Evolutionary conservation across 805 yeast genomes (phyloP).

Genomic region (Teunomyces cretensis): DNA sequence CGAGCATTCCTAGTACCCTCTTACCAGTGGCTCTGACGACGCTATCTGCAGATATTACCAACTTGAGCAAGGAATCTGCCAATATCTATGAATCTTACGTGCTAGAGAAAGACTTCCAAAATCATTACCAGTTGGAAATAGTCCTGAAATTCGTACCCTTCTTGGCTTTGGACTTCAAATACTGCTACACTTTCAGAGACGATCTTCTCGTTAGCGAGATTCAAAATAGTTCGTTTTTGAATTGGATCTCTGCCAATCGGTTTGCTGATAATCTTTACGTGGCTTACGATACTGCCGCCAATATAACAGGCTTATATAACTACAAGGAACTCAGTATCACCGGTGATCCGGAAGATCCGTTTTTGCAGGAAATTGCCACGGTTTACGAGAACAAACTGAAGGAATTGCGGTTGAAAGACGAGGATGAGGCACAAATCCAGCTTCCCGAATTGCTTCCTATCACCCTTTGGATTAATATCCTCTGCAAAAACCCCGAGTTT

Average conservation of each 20-base stretch:
- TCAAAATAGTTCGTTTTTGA: conserved; percentile 28
- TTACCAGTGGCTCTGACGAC: conserved; percentile 18
- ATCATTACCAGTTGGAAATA: conserved; percentile 8
- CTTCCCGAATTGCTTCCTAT: conserved; percentile 20
- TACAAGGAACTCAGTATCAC: conserved; percentile 11
- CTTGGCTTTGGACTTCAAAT: conserved; percentile 22
- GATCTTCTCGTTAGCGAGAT: conserved; percentile 19
- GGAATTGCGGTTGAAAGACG: conserved; percentile 6
- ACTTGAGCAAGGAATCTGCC: conserved; percentile 16
- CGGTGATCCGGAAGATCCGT: conserved; percentile 15
- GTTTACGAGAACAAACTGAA: conserved; percentile 14
- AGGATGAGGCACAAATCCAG: conserved; percentile 10
- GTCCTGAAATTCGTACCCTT: conserved; percentile 21
- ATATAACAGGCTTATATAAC: conserved; percentile 17
- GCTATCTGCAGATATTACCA: conserved; percentile 30
- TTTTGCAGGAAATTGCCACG: conserved; percentile 15
- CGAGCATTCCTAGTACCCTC: conserved; percentile 22
- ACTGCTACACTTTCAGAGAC: conserved; percentile 17
- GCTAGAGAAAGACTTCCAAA: conserved; percentile 1
- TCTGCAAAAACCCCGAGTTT: conserved; percentile 16
- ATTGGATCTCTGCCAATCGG: conserved; percentile 29
- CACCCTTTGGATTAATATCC: conserved; percentile 13
- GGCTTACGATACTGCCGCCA: conserved; percentile 15
- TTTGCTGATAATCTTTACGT: conserved; percentile 20
- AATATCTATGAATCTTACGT: conserved; percentile 20